phyloP scores from a whole-genome alignment of 2,329 filamentous ascomycete genomes.

The Bimuria novae-zelandiae region DNA sequence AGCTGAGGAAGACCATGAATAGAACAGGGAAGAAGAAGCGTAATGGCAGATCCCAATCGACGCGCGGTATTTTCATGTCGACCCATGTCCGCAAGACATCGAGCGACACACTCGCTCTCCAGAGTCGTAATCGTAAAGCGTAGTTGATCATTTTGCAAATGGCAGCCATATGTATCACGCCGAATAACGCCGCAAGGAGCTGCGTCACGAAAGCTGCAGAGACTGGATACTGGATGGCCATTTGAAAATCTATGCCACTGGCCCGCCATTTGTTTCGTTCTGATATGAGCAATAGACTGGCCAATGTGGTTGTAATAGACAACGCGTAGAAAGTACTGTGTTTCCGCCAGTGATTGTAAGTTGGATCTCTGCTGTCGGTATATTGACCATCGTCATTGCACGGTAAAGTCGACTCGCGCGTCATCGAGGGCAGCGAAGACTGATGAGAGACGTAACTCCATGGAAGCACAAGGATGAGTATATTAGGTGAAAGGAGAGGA shows the following conservation, averaged over 20 bases:
- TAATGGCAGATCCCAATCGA: constrained; percentile 36
- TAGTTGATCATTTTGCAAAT: constrained; percentile 37
- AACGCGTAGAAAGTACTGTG: constrained; percentile 37
- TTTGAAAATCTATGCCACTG: constrained; percentile 23
- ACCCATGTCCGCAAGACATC: constrained; percentile 36
- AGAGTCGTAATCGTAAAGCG: constrained; percentile 29
- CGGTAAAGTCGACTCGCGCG: constrained; percentile 26
- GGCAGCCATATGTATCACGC: constrained; percentile 33
- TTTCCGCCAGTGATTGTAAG: constrained; percentile 29
- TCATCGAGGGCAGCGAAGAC: constrained; percentile 21
- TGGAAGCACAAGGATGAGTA: too few species aligned
- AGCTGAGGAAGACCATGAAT: constrained; percentile 26
- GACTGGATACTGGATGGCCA: constrained; percentile 27
- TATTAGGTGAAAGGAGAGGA: too few species aligned
- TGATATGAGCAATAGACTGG: constrained; percentile 23
- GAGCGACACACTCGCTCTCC: constrained; percentile 29
- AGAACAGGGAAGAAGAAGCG: constrained; percentile 34
- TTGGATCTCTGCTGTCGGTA: constrained; percentile 19
- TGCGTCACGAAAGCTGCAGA: constrained; percentile 32
- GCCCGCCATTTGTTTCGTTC: constrained; percentile 28
- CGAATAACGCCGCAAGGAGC: constrained; percentile 32
- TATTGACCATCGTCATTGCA: constrained; percentile 14
- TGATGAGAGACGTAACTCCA: too few species aligned
- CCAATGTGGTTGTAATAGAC: constrained; percentile 27
- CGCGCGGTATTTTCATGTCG: constrained; percentile 27